Conservation (phyloP, 306 rosid species). For the Quercus ilex region DNA sequence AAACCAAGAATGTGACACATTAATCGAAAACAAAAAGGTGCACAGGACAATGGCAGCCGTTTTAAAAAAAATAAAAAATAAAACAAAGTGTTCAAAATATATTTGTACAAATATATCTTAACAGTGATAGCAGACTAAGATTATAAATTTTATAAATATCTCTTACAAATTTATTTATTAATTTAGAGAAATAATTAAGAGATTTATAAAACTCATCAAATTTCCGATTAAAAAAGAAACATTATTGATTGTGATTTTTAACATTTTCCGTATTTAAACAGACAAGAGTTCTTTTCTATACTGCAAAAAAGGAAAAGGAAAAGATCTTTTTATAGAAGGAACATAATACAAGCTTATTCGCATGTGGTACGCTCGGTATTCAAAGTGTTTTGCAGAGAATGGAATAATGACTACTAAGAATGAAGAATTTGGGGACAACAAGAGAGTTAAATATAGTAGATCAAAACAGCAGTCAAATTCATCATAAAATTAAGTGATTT, state of each 20-base stretch:
- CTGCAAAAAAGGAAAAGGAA: neutral
- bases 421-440: neutral
- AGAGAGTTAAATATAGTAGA: neutral
- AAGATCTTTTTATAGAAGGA: neutral
- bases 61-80: no score
- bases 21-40: neutral
- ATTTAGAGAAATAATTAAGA: no score
- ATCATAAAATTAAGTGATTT: neutral
- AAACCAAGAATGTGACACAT: neutral
- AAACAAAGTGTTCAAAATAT: no score
- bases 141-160: no score
- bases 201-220: no score
- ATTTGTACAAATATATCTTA: no score
- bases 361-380: conserved; percentile 1
- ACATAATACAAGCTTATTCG: neutral
- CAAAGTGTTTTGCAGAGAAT: neutral
- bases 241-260: no score
- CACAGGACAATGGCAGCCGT: neutral
- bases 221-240: no score
- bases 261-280: no score
- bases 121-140: no score
- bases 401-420: conserved; percentile 9
- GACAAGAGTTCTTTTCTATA: no score
- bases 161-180: no score
- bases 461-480: conserved; percentile 3